These are phyloP conservation scores for Penicillium coprophilum DNA, from an alignment of 495 filamentous ascomycete species.

Conservation along the genomic window DNA sequence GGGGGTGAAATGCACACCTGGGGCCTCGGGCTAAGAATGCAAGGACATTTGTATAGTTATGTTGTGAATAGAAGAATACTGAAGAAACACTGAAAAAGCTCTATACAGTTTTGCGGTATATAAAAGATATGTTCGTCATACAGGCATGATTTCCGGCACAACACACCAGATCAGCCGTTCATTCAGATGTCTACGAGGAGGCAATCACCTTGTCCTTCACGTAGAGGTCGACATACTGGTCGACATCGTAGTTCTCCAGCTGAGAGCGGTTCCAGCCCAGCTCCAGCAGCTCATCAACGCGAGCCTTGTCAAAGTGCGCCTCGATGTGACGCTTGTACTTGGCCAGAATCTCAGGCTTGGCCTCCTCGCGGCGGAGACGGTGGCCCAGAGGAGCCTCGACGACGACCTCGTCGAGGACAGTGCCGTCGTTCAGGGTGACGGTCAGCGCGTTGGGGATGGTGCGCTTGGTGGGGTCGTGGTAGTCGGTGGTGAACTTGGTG, in stretches of 20 bases:
- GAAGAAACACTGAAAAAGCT: neutral
- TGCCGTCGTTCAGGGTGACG: constrained; percentile 91
- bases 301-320: constrained; percentile 73
- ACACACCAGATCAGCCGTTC: neutral
- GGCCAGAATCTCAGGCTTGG: constrained; percentile 90
- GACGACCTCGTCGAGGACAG: constrained; percentile 85
- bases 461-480: constrained; percentile 88
- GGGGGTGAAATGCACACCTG: constrained; percentile 40
- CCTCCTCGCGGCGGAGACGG: constrained; percentile 86
- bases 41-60: neutral
- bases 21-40: constrained; percentile 33
- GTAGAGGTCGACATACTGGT: constrained; percentile 93
- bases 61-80: neutral
- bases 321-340: constrained; percentile 93
- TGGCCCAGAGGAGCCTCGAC: constrained; percentile 95
- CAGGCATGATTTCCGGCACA: constrained; percentile 9
- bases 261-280: constrained; percentile 69
- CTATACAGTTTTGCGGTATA: constrained; percentile 24
- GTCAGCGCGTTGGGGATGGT: constrained; percentile 96
- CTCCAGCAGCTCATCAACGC: constrained; percentile 75
- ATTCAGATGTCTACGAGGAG: constrained; percentile 22
- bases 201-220: constrained; percentile 62
- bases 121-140: constrained; percentile 23
- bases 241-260: constrained; percentile 79
- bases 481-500: constrained; percentile 87